A percentile compares a stretch with the other conserved stretches of the same genome.
phyloP scores from a whole-genome alignment of 768 basidiomycete species.

The Leccinellum rugosiceps region DNA sequence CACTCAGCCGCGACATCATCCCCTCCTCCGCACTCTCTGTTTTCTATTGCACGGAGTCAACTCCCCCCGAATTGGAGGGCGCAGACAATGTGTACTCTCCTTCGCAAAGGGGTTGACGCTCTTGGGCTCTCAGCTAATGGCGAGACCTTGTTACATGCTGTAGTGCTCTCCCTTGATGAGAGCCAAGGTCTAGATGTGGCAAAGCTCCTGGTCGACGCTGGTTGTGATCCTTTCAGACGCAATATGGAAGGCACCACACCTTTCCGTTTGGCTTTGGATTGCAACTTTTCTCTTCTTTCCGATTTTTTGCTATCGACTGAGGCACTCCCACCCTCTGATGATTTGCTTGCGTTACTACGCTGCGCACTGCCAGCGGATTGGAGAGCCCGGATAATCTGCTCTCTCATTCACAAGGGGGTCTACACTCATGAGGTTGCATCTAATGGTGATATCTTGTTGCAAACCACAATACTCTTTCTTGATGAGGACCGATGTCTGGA shows the following conservation, averaged over 20 bases:
- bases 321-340: background rate
- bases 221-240: background rate
- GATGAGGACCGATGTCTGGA: background rate
- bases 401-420: background rate
- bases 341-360: background rate
- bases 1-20: too few species aligned
- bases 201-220: background rate
- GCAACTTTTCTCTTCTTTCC: background rate
- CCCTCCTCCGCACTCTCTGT: background rate
- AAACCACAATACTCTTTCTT: background rate
- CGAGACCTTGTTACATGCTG: background rate
- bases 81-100: background rate
- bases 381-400: background rate
- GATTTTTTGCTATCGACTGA: background rate
- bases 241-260: background rate
- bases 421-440: background rate
- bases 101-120: background rate
- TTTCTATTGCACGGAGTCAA: background rate
- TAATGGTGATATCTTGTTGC: background rate
- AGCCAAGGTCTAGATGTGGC: background rate
- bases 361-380: background rate
- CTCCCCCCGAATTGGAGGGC: background rate
- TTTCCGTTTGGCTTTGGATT: background rate
- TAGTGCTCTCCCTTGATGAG: background rate
- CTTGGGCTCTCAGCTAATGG: background rate